Base-by-base conservation (phyloP, 768 basidiomycete species). In the Mycena pura region DNA sequence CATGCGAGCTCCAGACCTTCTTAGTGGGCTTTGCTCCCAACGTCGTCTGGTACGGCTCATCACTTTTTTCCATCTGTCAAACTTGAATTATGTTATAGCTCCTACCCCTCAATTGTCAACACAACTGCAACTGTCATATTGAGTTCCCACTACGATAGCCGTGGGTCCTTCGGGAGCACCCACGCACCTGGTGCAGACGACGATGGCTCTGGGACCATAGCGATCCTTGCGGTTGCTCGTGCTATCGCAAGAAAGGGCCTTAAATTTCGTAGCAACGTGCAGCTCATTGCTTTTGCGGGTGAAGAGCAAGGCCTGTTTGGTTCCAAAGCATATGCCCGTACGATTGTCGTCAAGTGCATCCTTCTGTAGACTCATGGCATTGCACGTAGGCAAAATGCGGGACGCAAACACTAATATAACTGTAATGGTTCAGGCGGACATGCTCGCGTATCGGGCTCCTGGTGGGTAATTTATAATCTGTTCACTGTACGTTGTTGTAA, bases 231-330 rank as follows among this genome's bases (percentile, higher is more conserved):
- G 4, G 92, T 96, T 61, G 93, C 94, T 4, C 85, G 85, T 38
- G 84, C 88, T 3, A 92, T 97, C 64, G 80, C 78, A 29, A 81
- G 84, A 36, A 84, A 84, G 63, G 84, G 84, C 15, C 71, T 96
- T 68, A 82, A 76, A 47, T 95, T 96, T 79, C 80, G 84, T 45
- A 84, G 84, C 70, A 88, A 89, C 66, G 90, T 96, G 17, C 88
- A 93, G 66, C 80, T 97, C 9, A 87, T 86, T 38, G 86, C 88
- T 47, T 96, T 96, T 67, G 90, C 93, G 2, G 95, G 95, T 6
- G 95, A 97, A 71, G 95, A 97, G 68, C 95, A 97, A 70, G 95
- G 95, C 5, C 75, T 95, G 15, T 72, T 86, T 14, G 95, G 95
- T 27, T 92, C 90, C 21, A 83, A 75, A 63, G 86, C 87, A 7